Evolutionary conservation across 257 asterid genomes (phyloP).

Genomic region (Capsicum pubescens): DNA sequence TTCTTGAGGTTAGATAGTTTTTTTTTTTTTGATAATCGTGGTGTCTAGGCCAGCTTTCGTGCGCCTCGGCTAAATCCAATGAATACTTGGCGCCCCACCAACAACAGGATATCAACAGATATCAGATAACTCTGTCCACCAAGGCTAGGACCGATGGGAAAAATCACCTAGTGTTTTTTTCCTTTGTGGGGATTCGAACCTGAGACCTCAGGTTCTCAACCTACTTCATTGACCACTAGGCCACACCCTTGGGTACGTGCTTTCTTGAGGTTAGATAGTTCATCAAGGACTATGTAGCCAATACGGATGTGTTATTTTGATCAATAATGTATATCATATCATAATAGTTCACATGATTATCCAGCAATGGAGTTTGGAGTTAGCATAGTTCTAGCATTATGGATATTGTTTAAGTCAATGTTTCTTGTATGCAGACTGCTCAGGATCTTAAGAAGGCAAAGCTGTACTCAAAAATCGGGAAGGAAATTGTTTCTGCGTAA

Average conservation of each 20-base stretch:
- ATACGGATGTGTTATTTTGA: neutral
- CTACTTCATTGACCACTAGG: no score
- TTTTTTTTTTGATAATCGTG: no score
- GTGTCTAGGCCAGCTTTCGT: no score
- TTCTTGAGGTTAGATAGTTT: neutral
- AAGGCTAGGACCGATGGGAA: no score
- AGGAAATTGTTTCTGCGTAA: constrained; percentile 95
- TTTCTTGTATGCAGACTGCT: constrained; percentile 63
- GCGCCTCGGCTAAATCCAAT: no score
- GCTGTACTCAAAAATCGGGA: constrained; percentile 77
- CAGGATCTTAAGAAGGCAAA: constrained; percentile 83
- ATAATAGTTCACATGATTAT: constrained; percentile 4
- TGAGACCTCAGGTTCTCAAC: no score
- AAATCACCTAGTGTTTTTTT: no score
- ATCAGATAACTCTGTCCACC: no score
- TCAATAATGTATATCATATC: neutral
- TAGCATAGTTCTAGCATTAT: neutral
- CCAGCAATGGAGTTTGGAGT: constrained; percentile 1
- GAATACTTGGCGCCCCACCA: no score
- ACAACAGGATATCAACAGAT: no score
- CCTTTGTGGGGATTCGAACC: no score
- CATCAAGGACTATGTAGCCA: neutral
- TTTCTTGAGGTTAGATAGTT: neutral
- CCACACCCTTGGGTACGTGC: no score
- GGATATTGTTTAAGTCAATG: constrained; percentile 28